These are phyloP conservation scores for Talaromyces stipitatus DNA, from an alignment of 495 filamentous ascomycete species.

Conservation along the genomic window DNA sequence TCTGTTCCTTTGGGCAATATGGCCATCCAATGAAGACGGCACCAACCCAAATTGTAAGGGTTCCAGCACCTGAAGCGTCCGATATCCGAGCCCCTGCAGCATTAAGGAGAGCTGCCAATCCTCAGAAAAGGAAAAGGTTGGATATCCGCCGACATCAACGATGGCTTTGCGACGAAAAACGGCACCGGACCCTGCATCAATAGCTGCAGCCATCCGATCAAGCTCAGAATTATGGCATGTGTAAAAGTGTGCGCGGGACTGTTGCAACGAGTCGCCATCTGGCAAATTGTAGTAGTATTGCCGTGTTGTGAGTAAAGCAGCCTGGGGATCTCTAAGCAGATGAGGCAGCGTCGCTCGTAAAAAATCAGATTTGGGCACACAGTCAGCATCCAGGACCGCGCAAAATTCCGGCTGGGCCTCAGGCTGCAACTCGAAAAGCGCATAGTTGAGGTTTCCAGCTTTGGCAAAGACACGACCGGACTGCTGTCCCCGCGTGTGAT, in stretches of 20 bases:
- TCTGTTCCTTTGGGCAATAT: slow-evolving; percentile 43
- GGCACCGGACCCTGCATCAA: slow-evolving; percentile 42
- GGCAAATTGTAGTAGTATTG: slow-evolving; percentile 49
- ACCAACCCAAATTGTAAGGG: slow-evolving; percentile 43
- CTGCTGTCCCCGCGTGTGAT: slow-evolving; percentile 35
- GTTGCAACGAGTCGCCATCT: slow-evolving; percentile 36
- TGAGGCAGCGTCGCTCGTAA: slow-evolving; percentile 43
- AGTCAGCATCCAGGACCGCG: slow-evolving; percentile 32
- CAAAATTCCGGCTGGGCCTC: slow-evolving; percentile 35
- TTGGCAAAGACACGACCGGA: slow-evolving; percentile 39
- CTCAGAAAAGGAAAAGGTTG: slow-evolving; percentile 42
- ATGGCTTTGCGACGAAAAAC: slow-evolving; percentile 37
- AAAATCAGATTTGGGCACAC: slow-evolving; percentile 41
- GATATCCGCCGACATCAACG: slow-evolving; percentile 39
- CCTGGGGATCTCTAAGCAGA: slow-evolving; percentile 27
- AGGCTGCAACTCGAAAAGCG: slow-evolving; percentile 28
- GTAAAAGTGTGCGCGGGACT: slow-evolving; percentile 35
- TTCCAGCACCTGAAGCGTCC: slow-evolving; percentile 40
- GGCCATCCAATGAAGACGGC: slow-evolving; percentile 37
- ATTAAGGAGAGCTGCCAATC: slow-evolving; percentile 42
- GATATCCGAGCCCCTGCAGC: slow-evolving; percentile 33
- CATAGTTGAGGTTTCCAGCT: slow-evolving; percentile 49
- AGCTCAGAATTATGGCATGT: slow-evolving; percentile 27
- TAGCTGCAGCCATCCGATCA: slow-evolving; percentile 15
- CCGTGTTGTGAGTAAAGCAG: slow-evolving; percentile 22